Conservation (phyloP, 1,139 yeast species). For the Kodamaea derodonti region DNA sequence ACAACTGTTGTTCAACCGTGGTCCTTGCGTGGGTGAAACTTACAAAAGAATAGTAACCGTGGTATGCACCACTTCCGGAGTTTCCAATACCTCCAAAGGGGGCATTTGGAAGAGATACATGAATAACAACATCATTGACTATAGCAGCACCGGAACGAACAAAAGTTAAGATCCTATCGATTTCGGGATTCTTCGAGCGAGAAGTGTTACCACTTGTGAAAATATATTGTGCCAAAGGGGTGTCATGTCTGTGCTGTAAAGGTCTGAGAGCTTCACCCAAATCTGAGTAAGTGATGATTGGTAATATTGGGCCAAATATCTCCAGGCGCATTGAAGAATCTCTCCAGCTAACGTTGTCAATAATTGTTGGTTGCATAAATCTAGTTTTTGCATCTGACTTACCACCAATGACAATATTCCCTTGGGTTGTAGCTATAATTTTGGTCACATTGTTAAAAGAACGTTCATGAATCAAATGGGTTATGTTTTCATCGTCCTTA, state of each 20-base stretch:
- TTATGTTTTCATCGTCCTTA: slow-evolving; percentile 31
- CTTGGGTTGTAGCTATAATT: slow-evolving; percentile 52
- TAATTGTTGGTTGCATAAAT: slow-evolving; percentile 72
- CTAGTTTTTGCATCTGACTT: slow-evolving; percentile 37
- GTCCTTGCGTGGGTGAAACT: slow-evolving; percentile 78
- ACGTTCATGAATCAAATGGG: slow-evolving; percentile 62
- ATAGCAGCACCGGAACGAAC: slow-evolving; percentile 77
- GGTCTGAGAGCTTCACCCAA: slow-evolving; percentile 46
- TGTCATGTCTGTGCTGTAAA: slow-evolving; percentile 57
- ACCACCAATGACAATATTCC: slow-evolving; percentile 59
- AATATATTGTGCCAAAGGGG: slow-evolving; percentile 84
- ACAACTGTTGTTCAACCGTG: slow-evolving; percentile 60
- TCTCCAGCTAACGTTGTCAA: slow-evolving; percentile 51
- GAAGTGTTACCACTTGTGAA: slow-evolving; percentile 50
- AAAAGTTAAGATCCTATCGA: slow-evolving; percentile 45
- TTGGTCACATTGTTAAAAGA: slow-evolving; percentile 51
- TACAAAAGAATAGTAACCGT: slow-evolving; percentile 69
- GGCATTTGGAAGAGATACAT: slow-evolving; percentile 63
- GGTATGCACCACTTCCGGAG: slow-evolving; percentile 81
- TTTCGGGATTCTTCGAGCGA: slow-evolving; percentile 41
- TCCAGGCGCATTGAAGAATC: slow-evolving; percentile 77
- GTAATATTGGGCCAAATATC: slow-evolving; percentile 83
- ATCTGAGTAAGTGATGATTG: slow-evolving; percentile 56
- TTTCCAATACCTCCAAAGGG: slow-evolving; percentile 93
- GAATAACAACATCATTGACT: slow-evolving; percentile 71